phyloP scores from a whole-genome alignment of 768 basidiomycete species.

The Inosperma sp. region DNA sequence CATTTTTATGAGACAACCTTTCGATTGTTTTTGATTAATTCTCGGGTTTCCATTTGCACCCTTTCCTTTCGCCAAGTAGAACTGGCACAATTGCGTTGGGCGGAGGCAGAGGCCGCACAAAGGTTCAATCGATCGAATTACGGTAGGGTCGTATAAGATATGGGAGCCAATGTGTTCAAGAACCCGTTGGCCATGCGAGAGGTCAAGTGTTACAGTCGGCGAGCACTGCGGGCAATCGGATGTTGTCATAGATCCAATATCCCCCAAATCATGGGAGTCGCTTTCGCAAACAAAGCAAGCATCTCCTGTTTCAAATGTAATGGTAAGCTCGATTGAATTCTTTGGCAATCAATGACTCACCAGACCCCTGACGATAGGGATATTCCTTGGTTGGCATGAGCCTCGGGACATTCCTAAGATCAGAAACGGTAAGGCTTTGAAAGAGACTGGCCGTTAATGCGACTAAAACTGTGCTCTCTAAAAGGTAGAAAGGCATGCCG shows the following conservation, averaged over 20 bases:
- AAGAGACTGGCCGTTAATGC: slow-evolving; percentile 19
- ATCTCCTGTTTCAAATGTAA: slow-evolving; percentile 10
- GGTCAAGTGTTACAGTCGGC: slow-evolving; percentile 9
- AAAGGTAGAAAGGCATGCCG: slow-evolving; percentile 18
- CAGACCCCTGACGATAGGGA: slow-evolving; percentile 19
- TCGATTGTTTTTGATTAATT: slow-evolving; percentile 16
- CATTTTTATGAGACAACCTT: slow-evolving; percentile 16
- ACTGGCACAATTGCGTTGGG: slow-evolving; percentile 15
- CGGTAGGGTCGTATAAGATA: slow-evolving; percentile 20
- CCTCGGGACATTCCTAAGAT: slow-evolving; percentile 20
- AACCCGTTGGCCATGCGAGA: slow-evolving; percentile 14
- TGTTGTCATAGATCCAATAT: neutral
- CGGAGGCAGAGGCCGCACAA: slow-evolving; percentile 26
- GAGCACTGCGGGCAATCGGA: slow-evolving; percentile 11
- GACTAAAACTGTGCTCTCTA: slow-evolving; percentile 20
- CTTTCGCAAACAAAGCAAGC: slow-evolving; percentile 23
- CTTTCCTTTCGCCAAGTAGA: slow-evolving; percentile 20
- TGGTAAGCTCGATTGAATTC: neutral
- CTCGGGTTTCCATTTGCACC: slow-evolving; percentile 12
- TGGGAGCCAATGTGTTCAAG: slow-evolving; percentile 26
- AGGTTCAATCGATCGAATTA: slow-evolving; percentile 14
- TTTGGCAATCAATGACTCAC: slow-evolving; percentile 10
- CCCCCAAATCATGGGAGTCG: slow-evolving; percentile 5
- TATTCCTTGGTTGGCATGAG: slow-evolving; percentile 11
- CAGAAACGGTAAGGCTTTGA: slow-evolving; percentile 11